phyloP scores from a whole-genome alignment of 2,329 filamentous ascomycete species.

The Chaetomium sp. region DNA sequence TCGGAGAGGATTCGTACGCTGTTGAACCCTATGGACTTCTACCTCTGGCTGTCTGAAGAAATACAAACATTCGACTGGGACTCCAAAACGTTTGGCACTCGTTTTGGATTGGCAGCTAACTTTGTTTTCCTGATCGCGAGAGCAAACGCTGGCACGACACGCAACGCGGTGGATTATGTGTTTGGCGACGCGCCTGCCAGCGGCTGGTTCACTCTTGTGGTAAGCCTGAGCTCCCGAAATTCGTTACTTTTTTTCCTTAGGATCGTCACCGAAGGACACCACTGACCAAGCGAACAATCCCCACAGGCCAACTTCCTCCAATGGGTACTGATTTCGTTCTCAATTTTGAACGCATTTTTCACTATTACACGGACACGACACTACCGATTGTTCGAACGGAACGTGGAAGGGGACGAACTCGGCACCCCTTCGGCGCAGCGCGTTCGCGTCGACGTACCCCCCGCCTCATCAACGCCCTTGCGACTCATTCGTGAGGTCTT shows the following conservation, averaged over 20 bases:
- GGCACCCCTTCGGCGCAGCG: constrained; percentile 79
- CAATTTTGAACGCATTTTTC: constrained; percentile 71
- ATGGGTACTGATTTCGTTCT: constrained; percentile 60
- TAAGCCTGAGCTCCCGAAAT: constrained; percentile 31
- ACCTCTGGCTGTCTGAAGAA: constrained; percentile 88
- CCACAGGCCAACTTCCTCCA: constrained; percentile 62
- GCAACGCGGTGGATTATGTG: constrained; percentile 64
- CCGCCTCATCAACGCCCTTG: constrained; percentile 69
- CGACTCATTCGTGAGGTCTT: constrained; percentile 65
- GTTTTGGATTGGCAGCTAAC: constrained; percentile 71
- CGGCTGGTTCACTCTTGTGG: constrained; percentile 57
- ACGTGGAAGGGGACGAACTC: constrained; percentile 64
- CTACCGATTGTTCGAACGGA: constrained; percentile 86
- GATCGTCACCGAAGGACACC: too few relatives aligned
- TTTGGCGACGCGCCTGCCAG: constrained; percentile 66
- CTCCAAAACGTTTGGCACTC: constrained; percentile 67
- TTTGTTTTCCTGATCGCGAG: constrained; percentile 73
- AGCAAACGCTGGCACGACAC: constrained; percentile 59
- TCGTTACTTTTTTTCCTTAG: too few relatives aligned
- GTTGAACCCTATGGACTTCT: constrained; percentile 81
- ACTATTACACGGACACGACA: constrained; percentile 74
- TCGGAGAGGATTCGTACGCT: constrained; percentile 71
- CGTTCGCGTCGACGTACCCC: constrained; percentile 81
- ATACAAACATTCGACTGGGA: constrained; percentile 90
- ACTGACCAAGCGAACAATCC: too few relatives aligned